Evolutionary conservation across 192 early-diverging fungal genomes (phyloP).

Genomic region (Coemansia sp.): DNA sequence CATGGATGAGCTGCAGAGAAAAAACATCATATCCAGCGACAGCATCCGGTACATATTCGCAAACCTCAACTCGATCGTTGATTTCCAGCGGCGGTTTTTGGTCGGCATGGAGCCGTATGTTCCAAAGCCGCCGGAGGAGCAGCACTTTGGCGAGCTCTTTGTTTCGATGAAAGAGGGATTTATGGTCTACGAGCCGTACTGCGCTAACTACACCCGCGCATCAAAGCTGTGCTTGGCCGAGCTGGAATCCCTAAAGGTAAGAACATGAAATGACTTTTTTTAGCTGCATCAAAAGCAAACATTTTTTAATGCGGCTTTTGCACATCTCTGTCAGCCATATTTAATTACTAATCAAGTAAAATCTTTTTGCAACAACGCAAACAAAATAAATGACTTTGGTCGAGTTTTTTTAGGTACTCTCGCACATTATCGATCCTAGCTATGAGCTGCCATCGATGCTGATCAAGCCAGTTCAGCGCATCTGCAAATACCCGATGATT

Average conservation of each 20-base stretch:
- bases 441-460: slow-evolving; percentile 87
- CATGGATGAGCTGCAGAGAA: slow-evolving; percentile 66
- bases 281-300: too few relatives aligned
- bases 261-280: not conserved
- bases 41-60: slow-evolving; percentile 83
- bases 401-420: slow-evolving; percentile 47
- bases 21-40: slow-evolving; percentile 77
- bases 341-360: too few relatives aligned
- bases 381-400: too few relatives aligned
- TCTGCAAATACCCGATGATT: slow-evolving; percentile 97
- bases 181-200: slow-evolving; percentile 89
- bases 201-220: slow-evolving; percentile 83
- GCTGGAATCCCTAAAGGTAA: slow-evolving; percentile 62
- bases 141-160: slow-evolving; percentile 87
- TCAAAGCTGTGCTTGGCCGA: slow-evolving; percentile 70
- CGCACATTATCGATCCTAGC: slow-evolving; percentile 76
- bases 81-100: slow-evolving; percentile 94
- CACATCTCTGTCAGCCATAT: too few relatives aligned
- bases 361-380: too few relatives aligned
- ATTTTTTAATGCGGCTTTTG: too few relatives aligned
- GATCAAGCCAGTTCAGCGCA: slow-evolving; percentile 97
- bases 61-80: slow-evolving; percentile 90
- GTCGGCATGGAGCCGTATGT: slow-evolving; percentile 83
- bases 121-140: slow-evolving; percentile 69
- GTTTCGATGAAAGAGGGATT: slow-evolving; percentile 77